Percentiles rank a stretch among this genome's conserved stretches.
Conservation (phyloP, 208 protist genomes). For the Acanthamoeba polyphaga region DNA sequence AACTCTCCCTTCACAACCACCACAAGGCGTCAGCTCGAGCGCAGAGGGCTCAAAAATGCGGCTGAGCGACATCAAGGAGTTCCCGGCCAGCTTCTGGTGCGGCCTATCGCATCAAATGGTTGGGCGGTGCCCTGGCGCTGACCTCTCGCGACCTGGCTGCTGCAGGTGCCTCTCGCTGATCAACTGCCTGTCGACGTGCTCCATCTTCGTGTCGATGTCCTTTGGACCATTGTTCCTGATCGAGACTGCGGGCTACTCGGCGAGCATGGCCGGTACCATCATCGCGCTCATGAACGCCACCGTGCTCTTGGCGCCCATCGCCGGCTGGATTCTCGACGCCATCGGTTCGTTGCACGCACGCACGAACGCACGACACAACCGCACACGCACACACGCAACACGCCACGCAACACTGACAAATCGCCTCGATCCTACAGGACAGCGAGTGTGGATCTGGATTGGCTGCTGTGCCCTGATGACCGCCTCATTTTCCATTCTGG, state of each 20-base stretch:
- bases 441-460: constrained; percentile 45
- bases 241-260: constrained; percentile 39
- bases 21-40: background rate
- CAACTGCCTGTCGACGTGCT: constrained; percentile 72
- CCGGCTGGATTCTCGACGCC: constrained; percentile 61
- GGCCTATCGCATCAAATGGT: background rate
- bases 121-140: background rate
- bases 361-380: background rate
- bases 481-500: background rate
- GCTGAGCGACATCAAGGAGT: constrained; percentile 54
- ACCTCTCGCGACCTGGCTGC: too few species aligned
- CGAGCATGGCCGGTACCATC: background rate
- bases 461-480: constrained; percentile 47
- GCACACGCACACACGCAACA: background rate
- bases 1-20: background rate
- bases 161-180: constrained; percentile 51
- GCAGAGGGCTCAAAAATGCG: background rate
- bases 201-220: constrained; percentile 67
- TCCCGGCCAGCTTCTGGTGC: constrained; percentile 57
- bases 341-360: background rate
- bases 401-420: background rate
- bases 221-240: constrained; percentile 64
- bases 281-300: constrained; percentile 57
- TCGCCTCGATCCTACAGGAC: background rate
- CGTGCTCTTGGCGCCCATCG: constrained; percentile 38